A percentile compares a stretch with the other conserved stretches of the same genome.
phyloP scores from a whole-genome alignment of 208 protist genomes.

The Trypanosoma melophagium region DNA sequence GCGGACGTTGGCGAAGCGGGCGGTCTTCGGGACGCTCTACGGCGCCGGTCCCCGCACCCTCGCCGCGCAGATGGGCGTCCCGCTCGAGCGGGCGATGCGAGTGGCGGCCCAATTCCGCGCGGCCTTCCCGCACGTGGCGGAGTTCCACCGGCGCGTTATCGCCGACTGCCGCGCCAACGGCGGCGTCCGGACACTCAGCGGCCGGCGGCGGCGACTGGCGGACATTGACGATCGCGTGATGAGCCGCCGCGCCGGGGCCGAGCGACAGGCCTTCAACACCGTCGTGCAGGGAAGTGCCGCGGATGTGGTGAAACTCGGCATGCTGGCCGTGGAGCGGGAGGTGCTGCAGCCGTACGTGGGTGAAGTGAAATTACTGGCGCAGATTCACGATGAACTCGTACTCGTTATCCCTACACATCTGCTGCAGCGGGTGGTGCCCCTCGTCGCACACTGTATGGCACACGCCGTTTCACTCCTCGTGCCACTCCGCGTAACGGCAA shows the following conservation, averaged over 20 bases:
- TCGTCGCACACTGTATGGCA: slow-evolving; percentile 38
- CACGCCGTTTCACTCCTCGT: slow-evolving; percentile 55
- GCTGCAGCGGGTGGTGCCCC: slow-evolving; percentile 36
- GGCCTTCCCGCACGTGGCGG: slow-evolving; percentile 66
- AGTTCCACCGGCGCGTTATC: slow-evolving; percentile 62
- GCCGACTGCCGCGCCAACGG: slow-evolving; percentile 67
- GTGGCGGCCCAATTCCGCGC: slow-evolving; percentile 53
- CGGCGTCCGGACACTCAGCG: slow-evolving; percentile 81
- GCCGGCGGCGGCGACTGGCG: slow-evolving; percentile 64
- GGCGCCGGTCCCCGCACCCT: slow-evolving; percentile 73
- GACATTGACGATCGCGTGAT: slow-evolving; percentile 68
- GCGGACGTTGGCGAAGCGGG: slow-evolving; percentile 74
- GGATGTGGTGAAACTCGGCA: slow-evolving; percentile 88
- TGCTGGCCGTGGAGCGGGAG: slow-evolving; percentile 73
- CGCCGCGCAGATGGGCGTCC: slow-evolving; percentile 65
- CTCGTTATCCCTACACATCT: slow-evolving; percentile 30
- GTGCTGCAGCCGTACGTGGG: slow-evolving; percentile 48
- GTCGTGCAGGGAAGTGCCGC: slow-evolving; percentile 88
- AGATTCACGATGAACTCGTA: slow-evolving; percentile 76
- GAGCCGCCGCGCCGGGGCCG: slow-evolving; percentile 65
- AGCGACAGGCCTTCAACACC: slow-evolving; percentile 91
- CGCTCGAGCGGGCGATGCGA: slow-evolving; percentile 58
- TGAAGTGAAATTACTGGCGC: slow-evolving; percentile 51
- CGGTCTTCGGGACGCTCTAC: slow-evolving; percentile 89
- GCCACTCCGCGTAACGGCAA: slow-evolving; percentile 53